Evolutionary conservation across 768 basidiomycete species (phyloP).

Genomic region (Trametes elegans): DNA sequence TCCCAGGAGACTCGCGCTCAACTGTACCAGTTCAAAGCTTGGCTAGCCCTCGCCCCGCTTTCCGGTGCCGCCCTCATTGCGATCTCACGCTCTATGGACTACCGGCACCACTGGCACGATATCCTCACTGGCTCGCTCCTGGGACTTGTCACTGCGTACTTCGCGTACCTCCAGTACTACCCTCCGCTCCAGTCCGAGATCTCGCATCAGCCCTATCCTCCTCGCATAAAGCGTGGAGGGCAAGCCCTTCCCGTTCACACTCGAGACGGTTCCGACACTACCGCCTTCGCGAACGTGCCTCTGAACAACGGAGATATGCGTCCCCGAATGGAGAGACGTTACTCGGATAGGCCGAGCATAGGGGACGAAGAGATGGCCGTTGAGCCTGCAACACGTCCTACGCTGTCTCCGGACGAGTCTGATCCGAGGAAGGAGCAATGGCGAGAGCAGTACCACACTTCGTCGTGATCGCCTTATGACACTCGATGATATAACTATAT

Average conservation of each 20-base stretch:
- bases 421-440: conserved; percentile 7
- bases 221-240: conserved; percentile 54
- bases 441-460: background rate
- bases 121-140: conserved; percentile 77
- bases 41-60: conserved; percentile 78
- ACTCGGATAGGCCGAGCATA: conserved; percentile 5
- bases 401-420: background rate
- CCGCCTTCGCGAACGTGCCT: background rate
- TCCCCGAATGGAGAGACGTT: background rate
- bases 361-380: conserved; percentile 2
- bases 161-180: conserved; percentile 83
- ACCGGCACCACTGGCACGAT: conserved; percentile 92
- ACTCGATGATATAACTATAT: too few species aligned
- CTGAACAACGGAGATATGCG: background rate
- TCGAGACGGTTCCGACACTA: conserved; percentile 4
- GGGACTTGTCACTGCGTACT: conserved; percentile 69
- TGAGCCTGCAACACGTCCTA: background rate
- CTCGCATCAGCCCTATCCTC: conserved; percentile 70
- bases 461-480: background rate
- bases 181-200: conserved; percentile 61
- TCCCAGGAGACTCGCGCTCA: background rate
- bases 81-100: conserved; percentile 89
- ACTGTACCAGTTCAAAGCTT: conserved; percentile 54
- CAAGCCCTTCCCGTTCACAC: conserved; percentile 41
- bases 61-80: conserved; percentile 76